Evolutionary conservation across 257 asterid species (phyloP).

Genomic region (Solanum okadae): DNA sequence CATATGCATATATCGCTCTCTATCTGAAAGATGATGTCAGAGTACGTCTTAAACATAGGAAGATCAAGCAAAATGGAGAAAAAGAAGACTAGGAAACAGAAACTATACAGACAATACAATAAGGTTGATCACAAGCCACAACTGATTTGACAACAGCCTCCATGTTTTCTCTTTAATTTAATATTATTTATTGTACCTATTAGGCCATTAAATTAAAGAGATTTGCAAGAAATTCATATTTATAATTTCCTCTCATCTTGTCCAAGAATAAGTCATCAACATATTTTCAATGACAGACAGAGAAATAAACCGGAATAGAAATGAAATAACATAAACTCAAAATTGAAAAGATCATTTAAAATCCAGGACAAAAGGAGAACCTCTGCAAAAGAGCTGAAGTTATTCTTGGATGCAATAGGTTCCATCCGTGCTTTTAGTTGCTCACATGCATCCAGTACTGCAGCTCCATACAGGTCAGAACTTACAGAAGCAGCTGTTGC

Average conservation of each 20-base stretch:
- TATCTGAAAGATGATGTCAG: background rate
- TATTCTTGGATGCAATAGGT: conserved; percentile 46
- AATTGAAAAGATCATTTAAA: background rate
- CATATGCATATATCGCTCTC: background rate
- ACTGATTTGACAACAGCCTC: background rate
- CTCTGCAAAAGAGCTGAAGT: conserved; percentile 67
- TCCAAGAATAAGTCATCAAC: background rate
- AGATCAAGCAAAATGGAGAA: background rate
- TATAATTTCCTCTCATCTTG: background rate
- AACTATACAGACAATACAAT: background rate
- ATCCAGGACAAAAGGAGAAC: conserved; percentile 21
- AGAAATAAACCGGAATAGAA: background rate
- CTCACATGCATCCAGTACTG: conserved; percentile 92
- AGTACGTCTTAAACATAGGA: background rate
- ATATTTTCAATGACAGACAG: background rate
- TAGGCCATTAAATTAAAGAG: background rate
- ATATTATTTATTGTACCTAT: background rate
- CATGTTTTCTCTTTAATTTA: background rate
- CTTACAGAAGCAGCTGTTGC: conserved; percentile 99
- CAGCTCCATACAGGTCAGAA: conserved; percentile 93
- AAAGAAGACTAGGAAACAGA: background rate
- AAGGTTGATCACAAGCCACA: background rate
- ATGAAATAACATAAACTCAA: background rate
- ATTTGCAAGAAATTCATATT: background rate
- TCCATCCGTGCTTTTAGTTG: conserved; percentile 89